Conservation (phyloP, 2,329 filamentous ascomycete genomes). For the Calonectria crousiana region DNA sequence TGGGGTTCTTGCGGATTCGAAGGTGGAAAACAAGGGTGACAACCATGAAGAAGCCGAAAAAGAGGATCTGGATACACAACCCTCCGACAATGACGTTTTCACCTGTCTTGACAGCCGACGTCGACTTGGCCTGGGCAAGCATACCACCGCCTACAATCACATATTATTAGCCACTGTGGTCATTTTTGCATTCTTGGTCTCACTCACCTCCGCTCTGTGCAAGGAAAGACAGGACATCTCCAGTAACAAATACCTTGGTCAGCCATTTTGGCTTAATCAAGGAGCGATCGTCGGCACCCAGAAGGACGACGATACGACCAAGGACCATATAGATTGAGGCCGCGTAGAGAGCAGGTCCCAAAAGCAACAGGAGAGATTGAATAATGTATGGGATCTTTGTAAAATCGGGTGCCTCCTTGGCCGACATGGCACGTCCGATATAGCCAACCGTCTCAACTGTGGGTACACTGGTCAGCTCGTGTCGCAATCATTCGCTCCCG, state of each 20-base stretch:
- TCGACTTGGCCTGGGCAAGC: slow-evolving; percentile 41
- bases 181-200: no score
- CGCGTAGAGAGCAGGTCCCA: slow-evolving; percentile 58
- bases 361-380: slow-evolving; percentile 52
- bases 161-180: not conserved
- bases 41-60: slow-evolving; percentile 66
- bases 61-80: slow-evolving; percentile 65
- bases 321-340: slow-evolving; percentile 63
- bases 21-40: slow-evolving; percentile 60
- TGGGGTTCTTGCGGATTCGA: slow-evolving; percentile 39
- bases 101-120: slow-evolving; percentile 49
- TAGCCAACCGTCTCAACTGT: slow-evolving; percentile 53
- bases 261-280: slow-evolving; percentile 58
- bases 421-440: slow-evolving; percentile 61
- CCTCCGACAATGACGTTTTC: slow-evolving; percentile 65
- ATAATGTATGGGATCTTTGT: slow-evolving; percentile 53
- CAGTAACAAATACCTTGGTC: slow-evolving; percentile 63
- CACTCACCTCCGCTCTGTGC: slow-evolving; percentile 45
- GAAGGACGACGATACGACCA: slow-evolving; percentile 54
- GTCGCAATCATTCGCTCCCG: not conserved
- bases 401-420: slow-evolving; percentile 52
- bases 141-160: slow-evolving; percentile 37
- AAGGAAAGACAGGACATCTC: slow-evolving; percentile 62
- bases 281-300: slow-evolving; percentile 54
- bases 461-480: not conserved